Evolutionary conservation across 1,284 basidiomycete species (phyloP), one percentile per base, ranked within the genome.

Genomic region (Sutorius eximius): DNA sequence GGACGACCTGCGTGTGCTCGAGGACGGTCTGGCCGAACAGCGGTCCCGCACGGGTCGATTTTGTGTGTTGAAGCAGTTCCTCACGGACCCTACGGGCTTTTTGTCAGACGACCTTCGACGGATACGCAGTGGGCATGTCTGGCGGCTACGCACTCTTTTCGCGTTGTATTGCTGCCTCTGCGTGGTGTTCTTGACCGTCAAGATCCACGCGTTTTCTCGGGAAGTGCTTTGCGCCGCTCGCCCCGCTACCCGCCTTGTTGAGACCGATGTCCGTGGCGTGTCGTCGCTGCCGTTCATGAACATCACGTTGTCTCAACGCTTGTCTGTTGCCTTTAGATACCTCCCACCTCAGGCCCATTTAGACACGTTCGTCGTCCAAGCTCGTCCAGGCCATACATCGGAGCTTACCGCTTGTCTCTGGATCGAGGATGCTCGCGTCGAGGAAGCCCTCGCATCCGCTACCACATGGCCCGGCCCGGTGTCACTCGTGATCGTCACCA

Each of bases 331-430:
- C 30, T 61, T 59, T 45, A 59, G 52, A 40, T 52, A 50, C 15
- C 61, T 62, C 34, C 45, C 59, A 3, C 65, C 63, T 11, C 61
- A 52, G 44, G 57, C 59, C 8, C 73, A 71, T 61, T 34, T 69
- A 59, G 55, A 63, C 62, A 53, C 64, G 51, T 59, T 67, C 56
- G 40, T 66, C 57, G 27, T 67, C 57, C 53, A 60, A 58, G 53
- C 57, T 2, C 54, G 41, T 30, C 52, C 45, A 13, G 18, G 36
- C 41, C 10, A 37, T 24, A 15, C 54, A 37, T 51, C 64, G 57
- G 50, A 65, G 60, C 64, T 80, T 15, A 75, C 81, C 1, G 82
- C 81, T 34, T 85, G 82, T 63, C 61, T 82, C 7, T 85, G 83
- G 83, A 61, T 71, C 18, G 71, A 75, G 16, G 71, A 73, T 38